Evolutionary conservation across 2,329 filamentous ascomycete species (phyloP), one percentile per base, ranked within the genome.

Genomic region (Macrophomina pseudophaseolina): DNA sequence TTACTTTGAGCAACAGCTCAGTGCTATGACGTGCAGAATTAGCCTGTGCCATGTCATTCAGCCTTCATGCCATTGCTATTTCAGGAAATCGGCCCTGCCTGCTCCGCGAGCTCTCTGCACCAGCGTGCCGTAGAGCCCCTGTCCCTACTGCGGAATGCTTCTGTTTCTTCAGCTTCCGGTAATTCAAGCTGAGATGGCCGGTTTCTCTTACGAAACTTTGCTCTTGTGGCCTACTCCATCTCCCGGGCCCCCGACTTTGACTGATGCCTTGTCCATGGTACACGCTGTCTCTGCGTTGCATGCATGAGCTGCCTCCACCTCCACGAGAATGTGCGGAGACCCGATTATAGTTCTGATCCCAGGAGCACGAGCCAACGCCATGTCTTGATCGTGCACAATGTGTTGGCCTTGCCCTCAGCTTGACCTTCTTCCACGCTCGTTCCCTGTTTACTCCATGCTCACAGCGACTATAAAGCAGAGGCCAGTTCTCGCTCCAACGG

Each of bases 401-500:
- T n/a, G 28, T 23, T 42, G 33, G 46, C 35, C 46, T 53, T 42
- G 33, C 38, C 63, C 32, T 59, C 53, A 58, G 44, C 64, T 66
- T 14, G 44, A 42, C 40, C 23, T 48, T 18, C 9, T 12, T 59
- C 12, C 11, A 42, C 14, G 40, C 35, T 9, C n/a, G 18, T n/a
- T 62, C 56, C 32, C 48, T 51, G 64, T 38, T 44, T 30, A 11
- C 30, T n/a, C 28, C 40, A 42, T 18, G 66, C 30, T 58, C 38
- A n/a, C 11, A 18, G 49, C 48, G 33, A n/a, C 65, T 66, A 66
- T 66, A 66, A 56, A 54, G 30, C 28, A 70, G 56, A 30, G 70
- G 66, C 60, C 53, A 12, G 38, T 67, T 62, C 72, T 67, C 14
- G 66, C 67, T 3, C 52, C 66, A 30, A 18, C 69, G 68, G 14